These are phyloP conservation scores for Lichtheimia ramosa DNA, from an alignment of 371 early-diverging fungal genomes.

Conservation along the genomic window DNA sequence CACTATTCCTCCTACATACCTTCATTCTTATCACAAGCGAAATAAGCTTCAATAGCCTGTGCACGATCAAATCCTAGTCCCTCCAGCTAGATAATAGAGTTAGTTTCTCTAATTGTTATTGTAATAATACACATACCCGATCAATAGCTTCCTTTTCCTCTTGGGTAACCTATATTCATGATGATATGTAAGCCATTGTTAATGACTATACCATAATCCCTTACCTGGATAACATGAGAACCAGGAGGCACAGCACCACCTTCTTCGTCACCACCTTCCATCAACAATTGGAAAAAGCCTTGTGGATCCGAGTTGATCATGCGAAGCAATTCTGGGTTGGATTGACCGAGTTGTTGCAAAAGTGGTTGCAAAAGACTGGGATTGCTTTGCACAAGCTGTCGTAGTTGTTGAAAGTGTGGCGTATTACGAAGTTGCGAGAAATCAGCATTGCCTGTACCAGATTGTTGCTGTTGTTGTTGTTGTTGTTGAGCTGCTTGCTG, in stretches of 20 bases:
- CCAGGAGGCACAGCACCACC: constrained; percentile 51
- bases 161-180: constrained; percentile 70
- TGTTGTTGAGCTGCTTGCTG: constrained; percentile 45
- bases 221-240: constrained; percentile 73
- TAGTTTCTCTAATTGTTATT: background rate
- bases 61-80: constrained; percentile 88
- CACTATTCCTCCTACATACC: no score
- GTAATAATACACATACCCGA: constrained; percentile 56
- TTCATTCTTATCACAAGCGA: constrained; percentile 98
- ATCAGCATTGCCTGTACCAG: constrained; percentile 31
- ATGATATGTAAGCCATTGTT: background rate
- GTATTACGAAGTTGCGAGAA: constrained; percentile 70
- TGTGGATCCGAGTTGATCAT: constrained; percentile 78
- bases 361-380: constrained; percentile 88
- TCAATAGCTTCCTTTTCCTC: constrained; percentile 93
- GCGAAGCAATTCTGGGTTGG: constrained; percentile 86
- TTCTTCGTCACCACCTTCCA: constrained; percentile 60
- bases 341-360: constrained; percentile 78
- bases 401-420: constrained; percentile 91
- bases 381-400: constrained; percentile 83
- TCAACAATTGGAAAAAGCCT: constrained; percentile 79
- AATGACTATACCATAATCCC: background rate
- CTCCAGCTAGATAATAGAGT: constrained; percentile 57
- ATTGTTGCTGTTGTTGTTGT: constrained; percentile 40
- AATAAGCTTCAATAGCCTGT: constrained; percentile 87